These are phyloP conservation scores for Fusarium pilosicola DNA, from an alignment of 2,329 filamentous ascomycete genomes.

Conservation along the genomic window DNA sequence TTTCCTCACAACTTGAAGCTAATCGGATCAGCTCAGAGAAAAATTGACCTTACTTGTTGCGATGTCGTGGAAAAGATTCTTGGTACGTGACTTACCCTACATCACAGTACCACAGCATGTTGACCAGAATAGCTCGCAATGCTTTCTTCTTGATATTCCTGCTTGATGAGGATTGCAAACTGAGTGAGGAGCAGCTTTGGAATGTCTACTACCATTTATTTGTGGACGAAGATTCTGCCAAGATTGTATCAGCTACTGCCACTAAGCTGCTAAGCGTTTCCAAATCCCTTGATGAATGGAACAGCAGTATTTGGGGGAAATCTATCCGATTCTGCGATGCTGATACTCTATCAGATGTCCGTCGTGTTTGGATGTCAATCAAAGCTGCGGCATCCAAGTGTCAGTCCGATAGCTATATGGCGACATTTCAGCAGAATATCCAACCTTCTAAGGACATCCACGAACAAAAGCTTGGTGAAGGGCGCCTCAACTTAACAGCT, in stretches of 20 bases:
- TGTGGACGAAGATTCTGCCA: slow-evolving; percentile 52
- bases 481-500: slow-evolving; percentile 42
- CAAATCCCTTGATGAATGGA: slow-evolving; percentile 56
- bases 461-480: slow-evolving; percentile 19
- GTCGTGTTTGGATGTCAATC: slow-evolving; percentile 51
- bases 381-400: slow-evolving; percentile 28
- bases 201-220: slow-evolving; percentile 65
- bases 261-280: slow-evolving; percentile 55
- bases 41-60: slow-evolving; percentile 66
- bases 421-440: slow-evolving; percentile 30
- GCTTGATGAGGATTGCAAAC: slow-evolving; percentile 50
- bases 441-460: slow-evolving; percentile 29
- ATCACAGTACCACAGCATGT: background rate
- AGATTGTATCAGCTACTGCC: slow-evolving; percentile 54
- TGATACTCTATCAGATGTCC: slow-evolving; percentile 55
- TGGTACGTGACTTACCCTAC: slow-evolving; percentile 50
- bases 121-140: slow-evolving; percentile 60
- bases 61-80: slow-evolving; percentile 61
- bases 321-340: slow-evolving; percentile 60
- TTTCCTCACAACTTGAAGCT: slow-evolving; percentile 21
- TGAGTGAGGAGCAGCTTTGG: slow-evolving; percentile 54
- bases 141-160: slow-evolving; percentile 62
- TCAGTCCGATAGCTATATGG: slow-evolving; percentile 5
- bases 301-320: slow-evolving; percentile 54
- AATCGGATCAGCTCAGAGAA: slow-evolving; percentile 49